Conservation (phyloP, 805 yeast species). For the Zygoascus bituminiphila region DNA sequence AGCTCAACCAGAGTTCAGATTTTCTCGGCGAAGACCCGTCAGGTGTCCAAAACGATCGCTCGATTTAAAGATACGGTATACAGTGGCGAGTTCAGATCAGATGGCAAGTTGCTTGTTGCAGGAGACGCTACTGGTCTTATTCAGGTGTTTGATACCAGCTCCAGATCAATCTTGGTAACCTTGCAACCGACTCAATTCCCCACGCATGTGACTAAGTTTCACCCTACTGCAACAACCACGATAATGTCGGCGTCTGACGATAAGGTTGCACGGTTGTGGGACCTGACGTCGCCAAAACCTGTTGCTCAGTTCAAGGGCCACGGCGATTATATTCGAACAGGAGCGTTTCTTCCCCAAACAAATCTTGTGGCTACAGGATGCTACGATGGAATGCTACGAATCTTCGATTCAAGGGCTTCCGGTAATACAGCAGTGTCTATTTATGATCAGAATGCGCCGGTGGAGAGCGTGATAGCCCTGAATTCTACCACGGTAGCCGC, state of each 20-base stretch:
- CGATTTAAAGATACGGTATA: slow-evolving; percentile 89
- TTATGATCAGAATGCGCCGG: slow-evolving; percentile 70
- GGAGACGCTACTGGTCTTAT: slow-evolving; percentile 94
- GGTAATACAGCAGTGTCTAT: slow-evolving; percentile 39
- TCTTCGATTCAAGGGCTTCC: slow-evolving; percentile 69
- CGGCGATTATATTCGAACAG: slow-evolving; percentile 81
- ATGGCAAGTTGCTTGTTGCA: slow-evolving; percentile 85
- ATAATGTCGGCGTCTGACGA: slow-evolving; percentile 89
- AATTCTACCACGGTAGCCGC: slow-evolving; percentile 69
- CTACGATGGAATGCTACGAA: slow-evolving; percentile 78
- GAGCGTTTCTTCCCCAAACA: slow-evolving; percentile 56
- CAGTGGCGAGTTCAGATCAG: slow-evolving; percentile 83
- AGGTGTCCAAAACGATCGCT: slow-evolving; percentile 75
- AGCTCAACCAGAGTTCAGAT: slow-evolving; percentile 87
- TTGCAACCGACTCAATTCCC: slow-evolving; percentile 80
- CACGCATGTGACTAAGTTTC: slow-evolving; percentile 89
- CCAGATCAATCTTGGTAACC: slow-evolving; percentile 70
- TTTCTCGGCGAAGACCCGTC: slow-evolving; percentile 88
- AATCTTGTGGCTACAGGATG: slow-evolving; percentile 87
- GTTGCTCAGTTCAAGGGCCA: slow-evolving; percentile 62
- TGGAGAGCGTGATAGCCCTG: slow-evolving; percentile 73
- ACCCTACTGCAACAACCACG: slow-evolving; percentile 65
- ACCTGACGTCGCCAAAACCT: slow-evolving; percentile 77
- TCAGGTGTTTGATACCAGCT: slow-evolving; percentile 79
- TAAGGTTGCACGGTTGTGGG: slow-evolving; percentile 77